Percentiles rank a stretch among this genome's conserved stretches.
Evolutionary conservation across 169 alveolate species (phyloP).

Genomic region (Plasmodium gonderi): DNA sequence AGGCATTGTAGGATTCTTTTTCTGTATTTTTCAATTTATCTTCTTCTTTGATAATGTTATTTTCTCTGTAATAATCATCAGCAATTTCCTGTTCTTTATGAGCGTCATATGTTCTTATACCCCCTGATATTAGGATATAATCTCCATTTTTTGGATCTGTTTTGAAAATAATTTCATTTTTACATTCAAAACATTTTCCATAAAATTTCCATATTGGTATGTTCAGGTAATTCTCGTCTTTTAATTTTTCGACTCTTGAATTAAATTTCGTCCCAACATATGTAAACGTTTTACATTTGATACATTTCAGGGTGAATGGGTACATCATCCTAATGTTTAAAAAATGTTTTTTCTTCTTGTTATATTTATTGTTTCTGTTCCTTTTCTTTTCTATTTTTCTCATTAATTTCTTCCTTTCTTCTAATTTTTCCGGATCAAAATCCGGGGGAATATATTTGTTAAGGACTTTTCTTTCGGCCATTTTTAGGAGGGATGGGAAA

Average conservation of each 20-base stretch:
- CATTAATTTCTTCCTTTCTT: constrained; percentile 88
- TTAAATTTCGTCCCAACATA: constrained; percentile 99
- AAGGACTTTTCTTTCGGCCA: constrained; percentile 99
- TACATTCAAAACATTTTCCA: constrained; percentile 97
- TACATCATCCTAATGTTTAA: constrained; percentile 98
- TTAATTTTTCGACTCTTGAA: constrained; percentile 92
- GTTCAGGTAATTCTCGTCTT: constrained; percentile 96
- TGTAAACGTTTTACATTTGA: constrained; percentile 95
- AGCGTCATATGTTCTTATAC: constrained; percentile 89
- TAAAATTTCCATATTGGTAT: constrained; percentile 96
- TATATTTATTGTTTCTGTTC: constrained; percentile 79
- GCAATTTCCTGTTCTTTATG: constrained; percentile 82
- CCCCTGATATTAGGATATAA: constrained; percentile 92
- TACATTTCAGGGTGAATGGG: constrained; percentile 97
- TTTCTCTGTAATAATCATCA: constrained; percentile 56
- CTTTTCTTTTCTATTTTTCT: constrained; percentile 85
- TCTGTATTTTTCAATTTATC: constrained; percentile 66
- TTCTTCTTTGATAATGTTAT: constrained; percentile 9
- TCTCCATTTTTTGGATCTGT: constrained; percentile 93
- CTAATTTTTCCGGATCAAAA: constrained; percentile 96
- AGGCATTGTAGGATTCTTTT: constrained; percentile 71
- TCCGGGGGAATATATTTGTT: constrained; percentile 99
- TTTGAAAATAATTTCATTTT: constrained; percentile 96
- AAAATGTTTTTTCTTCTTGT: constrained; percentile 82
- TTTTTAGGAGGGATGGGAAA: constrained; percentile 62